Conservation (phyloP, 306 rosid genomes). For the Adenanthera pavonina region DNA sequence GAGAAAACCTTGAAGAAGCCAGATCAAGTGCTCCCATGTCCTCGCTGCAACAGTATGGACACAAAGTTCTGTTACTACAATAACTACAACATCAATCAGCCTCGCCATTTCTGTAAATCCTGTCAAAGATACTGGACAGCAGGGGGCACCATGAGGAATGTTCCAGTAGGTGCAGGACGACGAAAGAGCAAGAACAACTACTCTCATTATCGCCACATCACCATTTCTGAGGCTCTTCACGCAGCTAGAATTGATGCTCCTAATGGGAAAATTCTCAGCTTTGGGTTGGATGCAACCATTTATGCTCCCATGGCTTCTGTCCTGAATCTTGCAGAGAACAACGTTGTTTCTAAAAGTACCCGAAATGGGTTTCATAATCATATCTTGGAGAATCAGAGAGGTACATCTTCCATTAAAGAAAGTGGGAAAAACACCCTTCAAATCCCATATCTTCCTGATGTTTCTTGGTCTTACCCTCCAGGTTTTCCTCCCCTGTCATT, state of each 20-base stretch:
- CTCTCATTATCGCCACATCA: conserved; percentile 61
- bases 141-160: conserved; percentile 89
- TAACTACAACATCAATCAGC: conserved; percentile 88
- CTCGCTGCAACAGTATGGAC: conserved; percentile 91
- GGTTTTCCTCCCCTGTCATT: conserved; percentile 73
- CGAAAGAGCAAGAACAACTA: conserved; percentile 76
- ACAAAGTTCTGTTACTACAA: conserved; percentile 95
- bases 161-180: conserved; percentile 92
- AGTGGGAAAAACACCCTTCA: conserved; percentile 55
- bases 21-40: conserved; percentile 82
- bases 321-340: conserved; percentile 47
- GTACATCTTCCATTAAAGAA: conserved; percentile 48
- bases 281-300: conserved; percentile 57
- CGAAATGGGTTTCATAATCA: conserved; percentile 46
- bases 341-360: conserved; percentile 41
- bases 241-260: conserved; percentile 57
- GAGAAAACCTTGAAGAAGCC: conserved; percentile 82
- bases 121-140: conserved; percentile 98
- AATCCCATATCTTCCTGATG: conserved; percentile 61
- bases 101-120: conserved; percentile 92
- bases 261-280: conserved; percentile 75
- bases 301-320: conserved; percentile 63
- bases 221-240: conserved; percentile 75
- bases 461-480: conserved; percentile 83
- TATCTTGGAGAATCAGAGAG: conserved; percentile 37